These are phyloP conservation scores for Lagerstroemia speciosa DNA, from an alignment of 345 rosid genomes.

Conservation along the genomic window DNA sequence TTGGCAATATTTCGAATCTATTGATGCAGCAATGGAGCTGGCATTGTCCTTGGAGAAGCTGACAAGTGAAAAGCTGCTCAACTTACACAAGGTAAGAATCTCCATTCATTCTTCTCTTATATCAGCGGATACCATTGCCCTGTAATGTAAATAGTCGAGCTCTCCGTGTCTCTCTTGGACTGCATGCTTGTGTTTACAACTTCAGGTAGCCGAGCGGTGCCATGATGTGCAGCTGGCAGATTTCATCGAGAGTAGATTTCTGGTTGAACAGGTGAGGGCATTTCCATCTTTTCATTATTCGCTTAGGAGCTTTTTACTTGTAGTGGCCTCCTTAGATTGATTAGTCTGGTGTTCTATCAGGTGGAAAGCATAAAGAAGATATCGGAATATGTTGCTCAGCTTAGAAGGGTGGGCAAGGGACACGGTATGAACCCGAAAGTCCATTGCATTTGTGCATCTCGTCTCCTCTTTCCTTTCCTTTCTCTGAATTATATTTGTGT, in stretches of 20 bases:
- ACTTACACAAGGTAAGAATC: slow-evolving; percentile 32
- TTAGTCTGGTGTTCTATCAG: slow-evolving; percentile 8
- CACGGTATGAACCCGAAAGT: slow-evolving; percentile 25
- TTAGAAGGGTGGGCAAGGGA: slow-evolving; percentile 43
- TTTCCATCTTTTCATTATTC: not conserved
- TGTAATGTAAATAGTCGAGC: not conserved
- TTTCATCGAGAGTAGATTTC: slow-evolving; percentile 34
- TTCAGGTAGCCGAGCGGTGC: slow-evolving; percentile 38
- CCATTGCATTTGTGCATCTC: not conserved
- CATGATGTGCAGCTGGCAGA: slow-evolving; percentile 41
- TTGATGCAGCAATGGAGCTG: slow-evolving; percentile 52
- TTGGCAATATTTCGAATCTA: not conserved
- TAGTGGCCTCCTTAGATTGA: not conserved
- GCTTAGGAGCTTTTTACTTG: not conserved
- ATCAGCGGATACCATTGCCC: not conserved
- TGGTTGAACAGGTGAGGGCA: slow-evolving; percentile 42
- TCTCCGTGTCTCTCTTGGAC: not conserved
- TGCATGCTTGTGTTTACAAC: not conserved
- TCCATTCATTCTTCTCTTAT: not conserved
- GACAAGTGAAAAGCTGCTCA: slow-evolving; percentile 43
- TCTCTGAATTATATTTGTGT: not conserved
- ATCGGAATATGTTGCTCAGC: slow-evolving; percentile 35
- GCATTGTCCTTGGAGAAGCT: slow-evolving; percentile 58
- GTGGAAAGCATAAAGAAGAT: slow-evolving; percentile 41
- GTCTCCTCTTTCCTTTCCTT: not conserved